Base-by-base conservation (phyloP, 2,329 filamentous ascomycete species). In the Fusarium sp. region DNA sequence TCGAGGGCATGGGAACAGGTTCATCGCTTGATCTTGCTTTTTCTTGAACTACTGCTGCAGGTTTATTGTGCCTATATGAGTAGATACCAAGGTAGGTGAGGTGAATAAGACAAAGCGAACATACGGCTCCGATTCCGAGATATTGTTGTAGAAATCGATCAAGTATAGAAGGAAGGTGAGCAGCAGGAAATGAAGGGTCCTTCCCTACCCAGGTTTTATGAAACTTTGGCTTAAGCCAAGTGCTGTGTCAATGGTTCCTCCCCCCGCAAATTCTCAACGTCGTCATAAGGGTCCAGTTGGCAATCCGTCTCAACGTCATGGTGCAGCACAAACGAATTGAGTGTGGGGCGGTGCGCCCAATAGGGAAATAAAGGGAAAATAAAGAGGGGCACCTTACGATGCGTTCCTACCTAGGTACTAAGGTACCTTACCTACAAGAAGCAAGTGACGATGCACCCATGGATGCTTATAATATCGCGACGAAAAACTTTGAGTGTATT, bases 241-340 rank as follows among this genome's bases (percentile, higher is more conserved):
- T 49, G 47, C 34, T 55, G 42, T 41, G 58, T 41, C 37, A 41
- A 43, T 40, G 14, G 23, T 12, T 42, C 21, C 32, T 34, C 27
- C 23, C 53, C 59, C 61, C 61, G 55, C 63, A 60, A 59, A 49
- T 47, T 46, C 40, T 56, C 53, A 43, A 40, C 30, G 47, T 70
- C 68, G 68, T 71, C 68, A 71, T 71, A 68, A 49, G 68, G 68
- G 68, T 71, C 68, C 68, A 69, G 48, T 60, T 60, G 41, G n/a
- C 28, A 54, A 21, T 37, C 45, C 18, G 49, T 55, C 30, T 25
- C 32, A 43, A 71, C 68, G 68, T 71, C 68, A 71, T 71, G 48
- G 68, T 68, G 67, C 67, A 71, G 68, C 63, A 46, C 66, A 69
- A 60, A 32, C 48, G 50, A 14, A 21, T 41, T 46, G 14, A n/a